A percentile compares a stretch with the other conserved stretches of the same genome.
Conservation (phyloP, 2,329 filamentous ascomycete genomes). For the Fusarium longipes region DNA sequence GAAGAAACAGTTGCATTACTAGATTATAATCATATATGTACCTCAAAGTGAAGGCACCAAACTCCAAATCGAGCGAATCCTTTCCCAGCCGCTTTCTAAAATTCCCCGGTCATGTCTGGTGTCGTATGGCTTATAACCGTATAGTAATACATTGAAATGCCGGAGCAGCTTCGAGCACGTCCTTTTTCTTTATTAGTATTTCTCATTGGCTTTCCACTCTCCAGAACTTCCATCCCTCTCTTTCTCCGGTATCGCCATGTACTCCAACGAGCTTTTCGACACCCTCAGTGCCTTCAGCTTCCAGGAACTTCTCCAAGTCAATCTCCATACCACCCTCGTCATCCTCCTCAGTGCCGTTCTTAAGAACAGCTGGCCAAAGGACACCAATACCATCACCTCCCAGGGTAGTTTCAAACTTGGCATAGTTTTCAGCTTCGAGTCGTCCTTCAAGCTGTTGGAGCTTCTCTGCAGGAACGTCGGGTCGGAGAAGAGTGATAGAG, state of each 20-base stretch:
- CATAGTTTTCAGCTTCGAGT: constrained; percentile 78
- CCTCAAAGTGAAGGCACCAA: constrained; percentile 23
- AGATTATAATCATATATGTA: constrained; percentile 46
- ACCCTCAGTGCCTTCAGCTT: constrained; percentile 83
- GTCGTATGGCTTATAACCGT: constrained; percentile 38
- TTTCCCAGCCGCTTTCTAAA: constrained; percentile 28
- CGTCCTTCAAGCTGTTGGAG: constrained; percentile 72
- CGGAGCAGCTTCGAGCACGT: constrained; percentile 5
- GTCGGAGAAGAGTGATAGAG: constrained; percentile 88
- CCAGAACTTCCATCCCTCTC: constrained; percentile 91
- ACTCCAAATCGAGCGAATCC: constrained; percentile 39
- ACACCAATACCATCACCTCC: constrained; percentile 95
- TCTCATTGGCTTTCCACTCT: constrained; percentile 64
- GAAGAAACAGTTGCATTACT: constrained; percentile 44
- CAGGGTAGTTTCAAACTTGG: constrained; percentile 87
- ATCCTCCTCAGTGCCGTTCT: constrained; percentile 83
- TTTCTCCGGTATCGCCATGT: constrained; percentile 71
- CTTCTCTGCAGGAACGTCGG: constrained; percentile 66
- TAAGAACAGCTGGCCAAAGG: constrained; percentile 89
- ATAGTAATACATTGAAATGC: constrained; percentile 38
- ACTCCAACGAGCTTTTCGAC: constrained; percentile 91
- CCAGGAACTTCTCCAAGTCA: constrained; percentile 84
- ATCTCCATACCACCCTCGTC: constrained; percentile 90
- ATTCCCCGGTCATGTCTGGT: constrained; percentile 38
- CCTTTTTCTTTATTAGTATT: constrained; percentile 4